phyloP scores from a whole-genome alignment of 2,329 filamentous ascomycete genomes.

The Tolypocladium cylindrosporum region DNA sequence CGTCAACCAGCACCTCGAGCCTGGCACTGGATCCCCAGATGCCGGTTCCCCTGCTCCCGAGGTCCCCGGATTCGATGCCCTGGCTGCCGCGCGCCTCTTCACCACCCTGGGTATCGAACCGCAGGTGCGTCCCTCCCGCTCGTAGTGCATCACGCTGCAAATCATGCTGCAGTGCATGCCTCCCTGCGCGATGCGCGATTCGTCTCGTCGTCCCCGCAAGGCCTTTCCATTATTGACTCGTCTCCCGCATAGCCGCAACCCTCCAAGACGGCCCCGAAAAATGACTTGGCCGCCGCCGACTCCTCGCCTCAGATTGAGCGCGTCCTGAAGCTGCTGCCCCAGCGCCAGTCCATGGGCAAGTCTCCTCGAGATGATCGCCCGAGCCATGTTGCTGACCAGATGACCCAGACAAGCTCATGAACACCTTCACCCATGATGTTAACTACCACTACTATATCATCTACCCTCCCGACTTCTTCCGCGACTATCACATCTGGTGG shows the following conservation, averaged over 20 bases:
- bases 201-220: background rate
- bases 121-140: background rate
- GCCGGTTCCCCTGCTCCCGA: slow-evolving; percentile 1
- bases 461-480: slow-evolving; percentile 17
- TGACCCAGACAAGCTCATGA: slow-evolving; percentile 15
- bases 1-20: background rate
- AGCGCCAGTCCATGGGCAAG: slow-evolving; percentile 15
- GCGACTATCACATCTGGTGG: slow-evolving; percentile 22
- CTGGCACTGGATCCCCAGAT: background rate
- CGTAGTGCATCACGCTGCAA: background rate
- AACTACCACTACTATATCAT: slow-evolving; percentile 24
- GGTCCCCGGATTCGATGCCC: slow-evolving; percentile 7
- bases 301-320: slow-evolving; percentile 13
- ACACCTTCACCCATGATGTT: slow-evolving; percentile 17
- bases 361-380: background rate
- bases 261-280: slow-evolving; percentile 4
- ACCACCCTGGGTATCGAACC: slow-evolving; percentile 11
- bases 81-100: slow-evolving; percentile 12
- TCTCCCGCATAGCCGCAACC: slow-evolving; percentile 4
- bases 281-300: slow-evolving; percentile 9
- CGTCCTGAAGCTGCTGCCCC: slow-evolving; percentile 13
- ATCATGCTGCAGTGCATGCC: background rate
- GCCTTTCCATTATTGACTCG: background rate
- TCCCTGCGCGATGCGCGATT: background rate
- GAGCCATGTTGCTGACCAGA: background rate